Conservation (phyloP, 305 asterid species). For the Stenogyne calaminthoides region DNA sequence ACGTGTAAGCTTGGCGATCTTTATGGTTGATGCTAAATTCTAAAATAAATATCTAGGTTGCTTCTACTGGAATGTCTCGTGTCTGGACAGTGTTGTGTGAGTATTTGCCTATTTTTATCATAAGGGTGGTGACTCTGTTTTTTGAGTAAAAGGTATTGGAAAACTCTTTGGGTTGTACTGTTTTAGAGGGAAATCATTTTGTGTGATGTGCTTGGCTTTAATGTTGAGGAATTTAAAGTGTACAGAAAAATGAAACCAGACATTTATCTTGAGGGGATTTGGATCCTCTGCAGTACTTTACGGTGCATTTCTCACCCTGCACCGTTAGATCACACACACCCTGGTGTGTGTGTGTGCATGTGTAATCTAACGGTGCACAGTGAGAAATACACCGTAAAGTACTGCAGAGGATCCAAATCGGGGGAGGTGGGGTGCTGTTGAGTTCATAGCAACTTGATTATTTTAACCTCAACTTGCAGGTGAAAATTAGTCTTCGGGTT, state of each 20-base stretch:
- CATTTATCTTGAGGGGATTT: background rate
- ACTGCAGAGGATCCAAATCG: too few species aligned
- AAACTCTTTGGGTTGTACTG: background rate
- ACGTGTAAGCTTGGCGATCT: background rate
- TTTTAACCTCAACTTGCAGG: slow-evolving; percentile 42
- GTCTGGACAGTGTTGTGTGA: background rate
- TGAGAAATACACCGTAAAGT: too few species aligned
- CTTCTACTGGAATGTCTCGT: background rate
- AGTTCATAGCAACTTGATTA: background rate
- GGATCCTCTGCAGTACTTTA: too few species aligned
- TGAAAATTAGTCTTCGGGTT: slow-evolving; percentile 83
- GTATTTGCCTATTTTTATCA: background rate
- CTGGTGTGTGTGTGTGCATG: too few species aligned
- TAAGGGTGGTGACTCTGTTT: background rate
- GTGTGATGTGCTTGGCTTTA: background rate
- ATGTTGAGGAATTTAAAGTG: background rate
- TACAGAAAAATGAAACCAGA: too few species aligned
- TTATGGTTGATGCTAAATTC: background rate
- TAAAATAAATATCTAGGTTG: background rate
- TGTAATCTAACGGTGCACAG: too few species aligned
- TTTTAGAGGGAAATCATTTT: background rate
- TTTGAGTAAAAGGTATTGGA: background rate
- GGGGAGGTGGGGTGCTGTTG: background rate
- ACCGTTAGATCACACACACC: too few species aligned
- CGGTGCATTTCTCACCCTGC: background rate